Base-by-base conservation (phyloP, 2,329 filamentous ascomycete species). In the Trichoderma sp. region DNA sequence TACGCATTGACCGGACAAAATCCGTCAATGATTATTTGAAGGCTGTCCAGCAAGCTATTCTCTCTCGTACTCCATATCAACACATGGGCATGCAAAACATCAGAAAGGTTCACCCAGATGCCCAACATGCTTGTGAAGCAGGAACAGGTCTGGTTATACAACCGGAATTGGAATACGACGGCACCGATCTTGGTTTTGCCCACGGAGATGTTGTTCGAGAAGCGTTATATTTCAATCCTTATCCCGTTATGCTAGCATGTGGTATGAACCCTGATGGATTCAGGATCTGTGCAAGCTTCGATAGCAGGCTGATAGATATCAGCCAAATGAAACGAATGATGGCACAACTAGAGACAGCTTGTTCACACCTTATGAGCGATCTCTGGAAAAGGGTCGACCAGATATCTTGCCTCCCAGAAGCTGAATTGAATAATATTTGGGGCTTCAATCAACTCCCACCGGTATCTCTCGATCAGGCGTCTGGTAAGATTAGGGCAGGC, bases 11-110 rank as follows among this genome's bases (percentile, higher is more conserved):
- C 57, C 34, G 57, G n/a, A 47, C 61, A n/a, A 64, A 57, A 3
- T 70, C 57, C 12, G 39, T 76, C n/a, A 34, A 65, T 12, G 63
- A 76, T 5, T 74, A 73, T 7, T 72, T 79, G 7, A 62, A 69
- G 8, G 30, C 61, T 2, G 62, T 80, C 15, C 79, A 81, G 73
- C 70, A 70, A 17, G 74, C 74, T 61, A 73, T 75, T 7, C 59
- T 73, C 15, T 75, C 78, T 57, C 72, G 73, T 58, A 72, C 73
- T 23, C 67, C 71, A 0, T 72, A 71, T 59, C 71, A 76, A 39
- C 74, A 75, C 13, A 71, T 61, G 7, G 76, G 76, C 12, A 73
- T 77, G 15, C 76, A 75, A 28, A 68, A 74, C 47, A 75, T 77
- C 28, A 50, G 66, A 15, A 71, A 71, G 26, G 58, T 74, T 3